Base-by-base conservation (phyloP, 2,329 filamentous ascomycete species). In the Colletotrichum sansevieriae region DNA sequence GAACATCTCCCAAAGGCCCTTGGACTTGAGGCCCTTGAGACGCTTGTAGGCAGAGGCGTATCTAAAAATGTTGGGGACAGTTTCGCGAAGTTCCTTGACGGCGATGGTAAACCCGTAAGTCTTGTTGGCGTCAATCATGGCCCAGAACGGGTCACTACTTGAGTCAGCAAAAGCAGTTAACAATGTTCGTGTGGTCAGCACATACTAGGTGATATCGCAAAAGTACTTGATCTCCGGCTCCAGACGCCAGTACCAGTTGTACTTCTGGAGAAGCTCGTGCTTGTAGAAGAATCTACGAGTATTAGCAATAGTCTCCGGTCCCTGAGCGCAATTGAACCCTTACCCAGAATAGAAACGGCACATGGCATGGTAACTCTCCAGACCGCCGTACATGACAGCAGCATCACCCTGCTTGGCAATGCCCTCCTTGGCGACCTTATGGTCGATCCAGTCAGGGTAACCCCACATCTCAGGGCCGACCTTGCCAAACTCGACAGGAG, bases 201-300 rank as follows among this genome's bases (percentile, higher is more conserved):
- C 76, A 49, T 89, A 95, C 93, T 99, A 99, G 72, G 96, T 99
- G 74, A 99, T 98, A 78, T 99, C 96, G 81, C 96, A 99, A 84
- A 99, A 99, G 84, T 98, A 99, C 83, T 95, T 98, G 88, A 99
- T 98, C 82, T 99, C 96, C 72, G 96, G 96, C 86, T 99, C 96
- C 75, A 99, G 85, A 72, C 96, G 94, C 96, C 96, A 99, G 85
- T 99, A 99, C 96, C 96, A 99, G 78, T 98, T 94, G 82, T 98
- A 99, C 81, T 98, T 98, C 77, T 92, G 88, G 52, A 99, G 88
- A 39, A 98, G 88, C 72, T 95, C 92, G 78, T 99, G 96, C 80
- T 98, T 97, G 85, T 96, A 99, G 83, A 99, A 99, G 82, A 97
- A 96, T 49, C 94, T 88, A 71, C 5, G 9, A 44, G 2, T 9